These are phyloP conservation scores for Capsicum pubescens DNA, from an alignment of 257 asterid genomes.

Conservation along the genomic window DNA sequence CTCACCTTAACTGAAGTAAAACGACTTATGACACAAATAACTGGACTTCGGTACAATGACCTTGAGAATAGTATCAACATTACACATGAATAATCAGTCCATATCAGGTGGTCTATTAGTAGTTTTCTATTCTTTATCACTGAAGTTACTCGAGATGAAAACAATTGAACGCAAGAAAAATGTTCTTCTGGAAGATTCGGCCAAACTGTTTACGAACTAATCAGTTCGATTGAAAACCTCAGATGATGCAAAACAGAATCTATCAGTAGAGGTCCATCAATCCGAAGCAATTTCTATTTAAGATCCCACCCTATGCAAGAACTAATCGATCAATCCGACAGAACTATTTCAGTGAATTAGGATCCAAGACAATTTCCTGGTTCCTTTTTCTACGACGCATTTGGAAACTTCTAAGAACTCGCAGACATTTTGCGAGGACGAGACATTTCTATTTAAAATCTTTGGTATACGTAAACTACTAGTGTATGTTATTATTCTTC, in stretches of 20 bases:
- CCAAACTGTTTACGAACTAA: not conserved
- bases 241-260: not conserved
- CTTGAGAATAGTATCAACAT: not conserved
- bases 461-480: too few species aligned
- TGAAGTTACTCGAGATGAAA: too few species aligned
- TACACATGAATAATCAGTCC: not conserved
- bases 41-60: not conserved
- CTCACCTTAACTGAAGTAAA: too few species aligned
- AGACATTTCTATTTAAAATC: too few species aligned
- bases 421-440: too few species aligned
- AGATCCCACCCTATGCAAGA: not conserved
- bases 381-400: too few species aligned
- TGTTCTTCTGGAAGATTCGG: not conserved
- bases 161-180: too few species aligned
- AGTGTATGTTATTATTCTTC: too few species aligned
- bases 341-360: too few species aligned
- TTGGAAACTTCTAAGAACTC: too few species aligned
- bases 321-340: not conserved
- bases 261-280: not conserved
- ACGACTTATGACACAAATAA: too few species aligned
- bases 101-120: not conserved
- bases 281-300: not conserved
- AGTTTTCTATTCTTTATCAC: not conserved
- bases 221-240: not conserved
- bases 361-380: too few species aligned